These are phyloP conservation scores for Syncephalastrum racemosum DNA, from an alignment of 371 early-diverging fungal genomes.

Conservation along the genomic window DNA sequence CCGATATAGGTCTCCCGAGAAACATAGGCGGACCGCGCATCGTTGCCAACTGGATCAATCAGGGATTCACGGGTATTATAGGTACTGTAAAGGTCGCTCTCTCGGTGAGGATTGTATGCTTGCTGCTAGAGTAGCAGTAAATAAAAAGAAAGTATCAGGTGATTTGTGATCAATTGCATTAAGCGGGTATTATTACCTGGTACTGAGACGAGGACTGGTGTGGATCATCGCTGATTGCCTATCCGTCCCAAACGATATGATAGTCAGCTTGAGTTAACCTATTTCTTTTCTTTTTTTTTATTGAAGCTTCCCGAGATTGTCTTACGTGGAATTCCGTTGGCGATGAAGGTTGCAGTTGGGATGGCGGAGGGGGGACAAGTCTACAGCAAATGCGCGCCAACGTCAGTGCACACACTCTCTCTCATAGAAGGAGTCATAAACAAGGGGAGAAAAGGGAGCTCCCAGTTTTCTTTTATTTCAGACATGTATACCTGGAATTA, in stretches of 20 bases:
- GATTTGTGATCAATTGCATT: constrained; percentile 6
- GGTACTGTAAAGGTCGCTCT: constrained; percentile 21
- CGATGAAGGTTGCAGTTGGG: no score
- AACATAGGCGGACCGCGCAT: constrained; percentile 12
- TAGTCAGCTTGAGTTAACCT: no score
- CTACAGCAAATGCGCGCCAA: neutral
- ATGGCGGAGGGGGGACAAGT: constrained; percentile 4
- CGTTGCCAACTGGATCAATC: constrained; percentile 19
- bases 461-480: no score
- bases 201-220: constrained; percentile 9
- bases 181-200: constrained; percentile 7
- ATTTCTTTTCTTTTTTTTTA: constrained; percentile 1
- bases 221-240: neutral
- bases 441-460: no score
- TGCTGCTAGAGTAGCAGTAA: constrained; percentile 1
- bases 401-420: neutral
- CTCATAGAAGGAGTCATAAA: constrained; percentile 3
- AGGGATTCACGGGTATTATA: constrained; percentile 27
- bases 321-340: no score
- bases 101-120: constrained; percentile 11
- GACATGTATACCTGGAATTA: constrained; percentile 15
- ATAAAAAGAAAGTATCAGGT: neutral
- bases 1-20: constrained; percentile 28
- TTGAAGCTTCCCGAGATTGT: neutral
- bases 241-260: no score